Percentiles rank a stretch among this genome's conserved stretches.
phyloP scores from a whole-genome alignment of 768 basidiomycete genomes.

The Naganishia friedmannii region DNA sequence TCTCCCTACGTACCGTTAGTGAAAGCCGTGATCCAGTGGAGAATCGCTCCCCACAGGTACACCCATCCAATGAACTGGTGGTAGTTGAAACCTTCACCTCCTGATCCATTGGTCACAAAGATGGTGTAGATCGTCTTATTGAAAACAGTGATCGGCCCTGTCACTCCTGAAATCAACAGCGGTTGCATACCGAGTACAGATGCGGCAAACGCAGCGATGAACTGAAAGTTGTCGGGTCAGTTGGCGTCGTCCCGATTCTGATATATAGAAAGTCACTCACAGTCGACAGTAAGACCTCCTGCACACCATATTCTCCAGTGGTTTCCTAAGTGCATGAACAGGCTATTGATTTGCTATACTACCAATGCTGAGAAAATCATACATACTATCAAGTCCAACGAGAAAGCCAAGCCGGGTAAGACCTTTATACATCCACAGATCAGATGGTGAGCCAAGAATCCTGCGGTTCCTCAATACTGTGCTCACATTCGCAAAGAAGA shows the following conservation, averaged over 20 bases:
- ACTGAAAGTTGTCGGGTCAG: conserved; percentile 56
- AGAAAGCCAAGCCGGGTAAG: conserved; percentile 88
- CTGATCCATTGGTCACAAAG: conserved; percentile 49
- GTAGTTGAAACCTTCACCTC: conserved; percentile 62
- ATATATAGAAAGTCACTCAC: conserved; percentile 27
- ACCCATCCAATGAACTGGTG: conserved; percentile 89
- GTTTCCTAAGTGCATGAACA: conserved; percentile 58
- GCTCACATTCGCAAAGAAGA: conserved; percentile 42
- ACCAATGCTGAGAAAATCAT: conserved; percentile 50
- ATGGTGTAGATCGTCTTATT: conserved; percentile 86
- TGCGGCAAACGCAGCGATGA: conserved; percentile 85
- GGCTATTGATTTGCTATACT: conserved; percentile 60
- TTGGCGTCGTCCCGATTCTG: not conserved
- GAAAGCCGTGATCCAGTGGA: conserved; percentile 72
- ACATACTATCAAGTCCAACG: conserved; percentile 70
- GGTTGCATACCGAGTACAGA: conserved; percentile 86
- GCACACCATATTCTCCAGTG: conserved; percentile 80
- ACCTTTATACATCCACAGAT: conserved; percentile 56
- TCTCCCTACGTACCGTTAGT: conserved; percentile 62
- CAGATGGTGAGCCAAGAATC: not conserved
- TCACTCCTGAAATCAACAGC: conserved; percentile 85
- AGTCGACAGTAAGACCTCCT: conserved; percentile 66
- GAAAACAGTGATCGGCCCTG: conserved; percentile 89
- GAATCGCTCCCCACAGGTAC: conserved; percentile 81
- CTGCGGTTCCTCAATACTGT: not conserved